These are phyloP conservation scores for Fusarium nanum DNA, from an alignment of 2,329 filamentous ascomycete species.

Conservation along the genomic window DNA sequence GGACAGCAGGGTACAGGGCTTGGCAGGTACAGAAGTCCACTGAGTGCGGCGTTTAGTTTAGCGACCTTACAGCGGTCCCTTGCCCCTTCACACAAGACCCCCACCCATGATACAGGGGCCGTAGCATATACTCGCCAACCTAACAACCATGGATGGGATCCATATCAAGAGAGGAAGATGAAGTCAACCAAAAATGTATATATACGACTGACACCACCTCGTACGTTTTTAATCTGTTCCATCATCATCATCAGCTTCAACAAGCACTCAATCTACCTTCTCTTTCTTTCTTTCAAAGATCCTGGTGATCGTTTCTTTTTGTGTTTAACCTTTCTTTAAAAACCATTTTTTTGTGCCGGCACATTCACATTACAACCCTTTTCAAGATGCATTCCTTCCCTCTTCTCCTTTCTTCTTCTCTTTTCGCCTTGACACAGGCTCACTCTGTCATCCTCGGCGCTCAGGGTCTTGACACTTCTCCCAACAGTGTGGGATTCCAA, in stretches of 20 bases:
- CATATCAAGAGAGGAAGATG: background rate
- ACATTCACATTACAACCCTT: conserved; percentile 20
- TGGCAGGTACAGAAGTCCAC: background rate
- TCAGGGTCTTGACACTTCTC: conserved; percentile 59
- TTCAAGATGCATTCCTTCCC: conserved; percentile 37
- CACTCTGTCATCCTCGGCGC: conserved; percentile 62
- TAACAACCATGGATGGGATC: too few relatives aligned
- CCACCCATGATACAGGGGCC: conserved; percentile 41
- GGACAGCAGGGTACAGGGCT: conserved; percentile 1
- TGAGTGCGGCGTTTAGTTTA: background rate
- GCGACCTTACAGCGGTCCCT: conserved; percentile 4
- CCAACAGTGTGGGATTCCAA: conserved; percentile 62
- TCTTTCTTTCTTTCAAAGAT: conserved; percentile 29
- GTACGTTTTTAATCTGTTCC: conserved; percentile 6
- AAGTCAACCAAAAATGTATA: conserved; percentile 11
- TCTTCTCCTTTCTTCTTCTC: conserved; percentile 27
- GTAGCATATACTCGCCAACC: conserved; percentile 32
- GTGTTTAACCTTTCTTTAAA: conserved; percentile 9
- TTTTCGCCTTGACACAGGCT: conserved; percentile 39
- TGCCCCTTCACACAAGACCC: conserved; percentile 28
- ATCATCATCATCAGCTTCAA: conserved; percentile 40
- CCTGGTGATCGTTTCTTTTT: conserved; percentile 43
- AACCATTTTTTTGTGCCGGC: conserved; percentile 34
- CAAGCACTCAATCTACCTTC: conserved; percentile 19
- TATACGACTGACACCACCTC: conserved; percentile 25